Evolutionary conservation across 2,329 filamentous ascomycete species (phyloP).

Genomic region (Colletotrichum euphorbiae): DNA sequence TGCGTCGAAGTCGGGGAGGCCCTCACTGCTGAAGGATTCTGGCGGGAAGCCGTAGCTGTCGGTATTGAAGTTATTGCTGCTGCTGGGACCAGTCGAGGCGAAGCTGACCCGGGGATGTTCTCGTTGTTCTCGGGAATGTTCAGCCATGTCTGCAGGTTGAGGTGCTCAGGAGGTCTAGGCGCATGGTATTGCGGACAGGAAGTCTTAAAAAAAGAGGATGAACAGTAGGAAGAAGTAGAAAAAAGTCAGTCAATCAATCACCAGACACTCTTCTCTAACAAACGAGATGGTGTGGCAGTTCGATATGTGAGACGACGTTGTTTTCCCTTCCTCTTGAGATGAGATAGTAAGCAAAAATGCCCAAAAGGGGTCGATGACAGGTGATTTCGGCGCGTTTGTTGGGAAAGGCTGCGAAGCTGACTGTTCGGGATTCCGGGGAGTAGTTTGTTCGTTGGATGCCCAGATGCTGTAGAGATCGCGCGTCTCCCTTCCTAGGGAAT

Average conservation of each 20-base stretch:
- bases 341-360: constrained; percentile 7
- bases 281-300: neutral
- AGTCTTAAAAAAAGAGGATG: constrained; percentile 9
- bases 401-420: constrained; percentile 1
- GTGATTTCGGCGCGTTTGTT: constrained; percentile 24
- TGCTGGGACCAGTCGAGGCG: constrained; percentile 40
- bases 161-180: constrained; percentile 15
- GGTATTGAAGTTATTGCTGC: constrained; percentile 20
- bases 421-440: constrained; percentile 7
- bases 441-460: neutral
- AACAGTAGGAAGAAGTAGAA: neutral
- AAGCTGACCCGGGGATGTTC: constrained; percentile 39
- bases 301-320: neutral
- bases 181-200: constrained; percentile 33
- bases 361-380: neutral
- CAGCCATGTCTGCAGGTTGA: constrained; percentile 41
- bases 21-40: constrained; percentile 74
- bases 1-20: constrained; percentile 81
- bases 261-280: neutral
- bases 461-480: neutral
- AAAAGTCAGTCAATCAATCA: neutral
- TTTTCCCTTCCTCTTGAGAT: neutral
- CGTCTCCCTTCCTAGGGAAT: constrained; percentile 34
- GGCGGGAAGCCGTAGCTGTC: constrained; percentile 67
- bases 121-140: constrained; percentile 41